Conservation (phyloP, 2,329 filamentous ascomycete species). For the Xylaria sp. region DNA sequence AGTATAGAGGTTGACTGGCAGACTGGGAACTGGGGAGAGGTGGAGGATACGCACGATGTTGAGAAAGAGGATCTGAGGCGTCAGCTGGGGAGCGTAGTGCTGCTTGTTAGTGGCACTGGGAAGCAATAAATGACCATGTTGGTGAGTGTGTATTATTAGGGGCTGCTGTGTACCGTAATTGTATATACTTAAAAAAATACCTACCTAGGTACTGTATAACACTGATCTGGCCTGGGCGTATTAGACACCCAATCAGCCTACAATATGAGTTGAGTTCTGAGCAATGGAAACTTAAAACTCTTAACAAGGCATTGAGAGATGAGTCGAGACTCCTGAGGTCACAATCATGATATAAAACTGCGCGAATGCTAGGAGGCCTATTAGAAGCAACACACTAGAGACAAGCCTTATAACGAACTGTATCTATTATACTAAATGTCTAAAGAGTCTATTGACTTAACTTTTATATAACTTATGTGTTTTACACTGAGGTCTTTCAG, state of each 20-base stretch:
- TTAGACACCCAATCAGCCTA: neutral
- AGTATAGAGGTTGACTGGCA: conserved; percentile 92
- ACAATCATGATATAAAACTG: too few relatives aligned
- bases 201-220: conserved; percentile 10
- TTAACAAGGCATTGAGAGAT: too few relatives aligned
- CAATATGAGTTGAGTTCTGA: neutral
- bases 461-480: too few relatives aligned
- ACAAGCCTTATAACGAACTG: too few relatives aligned
- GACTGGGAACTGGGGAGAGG: conserved; percentile 91
- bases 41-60: conserved; percentile 98
- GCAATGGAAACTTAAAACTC: neutral
- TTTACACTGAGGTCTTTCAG: too few relatives aligned
- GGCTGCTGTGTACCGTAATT: conserved; percentile 15
- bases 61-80: conserved; percentile 88
- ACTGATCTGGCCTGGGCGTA: neutral
- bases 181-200: neutral
- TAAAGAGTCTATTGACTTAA: too few relatives aligned
- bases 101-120: conserved; percentile 76
- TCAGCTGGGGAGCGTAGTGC: conserved; percentile 86
- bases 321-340: too few relatives aligned
- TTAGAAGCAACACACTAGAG: too few relatives aligned
- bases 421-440: too few relatives aligned
- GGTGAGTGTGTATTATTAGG: neutral
- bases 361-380: too few relatives aligned
- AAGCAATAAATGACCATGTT: conserved; percentile 13